Base-by-base conservation (phyloP, 192 early-diverging fungal species). In the Coemansia sp. region DNA sequence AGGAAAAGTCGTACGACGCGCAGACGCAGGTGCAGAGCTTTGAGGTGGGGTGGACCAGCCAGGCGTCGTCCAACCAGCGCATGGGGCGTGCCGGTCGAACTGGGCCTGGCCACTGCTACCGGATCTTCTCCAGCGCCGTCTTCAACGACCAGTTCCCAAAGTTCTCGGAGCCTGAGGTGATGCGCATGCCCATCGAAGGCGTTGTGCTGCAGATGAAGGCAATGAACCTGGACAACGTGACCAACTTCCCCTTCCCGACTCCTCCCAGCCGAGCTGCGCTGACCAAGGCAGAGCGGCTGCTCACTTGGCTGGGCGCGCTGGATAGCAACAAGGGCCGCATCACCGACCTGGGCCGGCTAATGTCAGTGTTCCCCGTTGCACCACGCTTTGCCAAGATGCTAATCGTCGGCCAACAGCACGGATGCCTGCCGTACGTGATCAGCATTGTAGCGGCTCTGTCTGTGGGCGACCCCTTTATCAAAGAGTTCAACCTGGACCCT, bases 151-250 rank as follows among this genome's bases (percentile, higher is more conserved):
- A 97, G 61, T 99, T 99, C 76, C 74, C 82, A 15, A 82, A 84
- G 52, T 96, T 96, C 74, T 91, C 93, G 0, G 85, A 85, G 67
- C 96, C 96, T 11, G 97, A 99, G 76, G 96, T 99, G 61, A 76
- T 93, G 74, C 85, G 93, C 44, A 91, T 96, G 82, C 95, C 98
- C 3, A 96, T 99, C 53, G 95, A 97, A 75, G 94, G 93, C 50
- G 94, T 98, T 11, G 93, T 98, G 8, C 83, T 99, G 49, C 92
- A 93, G 68, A 98, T 99, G 97, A 99, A 99, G 83, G 80, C 89
- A 16, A 99, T 99, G 96, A 89, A 91, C 63, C 93, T 99, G 65
- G 89, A 95, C 62, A 92, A 93, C 62, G 95, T 99, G 8, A 82
- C 89, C 65, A 94, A 94, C 67, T 99, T 99, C 75, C 98, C 98